Base-by-base conservation (phyloP, 1,139 yeast species). In the Spathaspora sp. region DNA sequence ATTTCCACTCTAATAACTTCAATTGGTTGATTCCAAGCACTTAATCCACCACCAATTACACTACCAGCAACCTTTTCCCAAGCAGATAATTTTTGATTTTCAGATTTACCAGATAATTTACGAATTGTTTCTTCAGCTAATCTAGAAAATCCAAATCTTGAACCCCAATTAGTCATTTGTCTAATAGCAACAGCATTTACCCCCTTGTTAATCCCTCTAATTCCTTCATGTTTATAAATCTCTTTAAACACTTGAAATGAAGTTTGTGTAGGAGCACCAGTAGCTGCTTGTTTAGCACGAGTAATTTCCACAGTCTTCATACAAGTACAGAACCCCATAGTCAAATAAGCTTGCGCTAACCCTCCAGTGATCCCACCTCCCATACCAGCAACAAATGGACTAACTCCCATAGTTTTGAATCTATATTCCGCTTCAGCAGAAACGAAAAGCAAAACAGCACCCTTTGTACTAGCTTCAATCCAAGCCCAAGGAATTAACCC, bases 401-500 rank as follows among this genome's bases (percentile, higher is more conserved):
- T 76, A 20, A 85, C 78, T 43, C 95, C 95, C 27, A 87, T 60
- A 38, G 63, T 64, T 59, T 78, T 83, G 60, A 84, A 82, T 47
- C 78, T 80, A 65, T 89, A 89, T 68, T 93, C 99, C 43, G 90
- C 86, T 64, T 93, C 99, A 31, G 96, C 84, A 43, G 96, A 85
- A 23, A 91, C 97, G 58, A 93, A 95, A 57, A 93, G 76, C 50
- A 93, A 76, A n/a, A 91, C 97, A 3, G 98, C 98, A 64, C 99
- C 99, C 67, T 93, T 93, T 41, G 99, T 93, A 18, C 96, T 87
- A n/a, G 97, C 99, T 69, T 93, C 99, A 57, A 93, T 87, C 97
- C 98, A 91, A 2, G 98, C 99, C 99, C 99, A 93, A 38, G 99
- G 99, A 54, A 93, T 91, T 65, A 93, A 77, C 23, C 99, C 99